Base-by-base conservation (phyloP, 2,329 filamentous ascomycete species). In the Diplocarpon mali region DNA sequence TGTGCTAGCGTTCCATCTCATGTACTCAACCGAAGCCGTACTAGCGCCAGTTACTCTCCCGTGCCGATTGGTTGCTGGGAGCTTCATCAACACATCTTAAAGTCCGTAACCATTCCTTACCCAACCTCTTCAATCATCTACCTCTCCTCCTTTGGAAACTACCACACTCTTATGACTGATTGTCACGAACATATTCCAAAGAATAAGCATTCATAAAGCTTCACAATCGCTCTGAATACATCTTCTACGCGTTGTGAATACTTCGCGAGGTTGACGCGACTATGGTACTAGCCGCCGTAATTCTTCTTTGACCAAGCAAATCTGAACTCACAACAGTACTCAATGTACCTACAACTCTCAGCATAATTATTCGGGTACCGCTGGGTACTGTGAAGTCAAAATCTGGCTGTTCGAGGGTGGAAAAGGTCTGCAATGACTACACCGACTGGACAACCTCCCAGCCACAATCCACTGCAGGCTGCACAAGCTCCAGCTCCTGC, bases 391-490 rank as follows among this genome's bases (percentile, higher is more conserved):
- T 38, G 44, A 52, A 45, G 44, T 27, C 42, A 46, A 46, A 43
- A 20, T 20, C 41, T 14, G 31, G 38, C 38, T 47, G 47, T 44
- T 47, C 56, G 52, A 51, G 40, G 45, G 45, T 52, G 49, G 50
- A 15, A 24, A 40, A 37, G 45, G 41, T 46, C 35, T 53, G 43
- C 45, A 50, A 60, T 61, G 59, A 58, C 59, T 35, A 55, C 58
- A 43, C 52, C 56, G 35, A 49, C 51, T 42, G 51, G 44, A 16
- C 44, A 47, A 35, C 37, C 46, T 36, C 42, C 47, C 40, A 40
- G 44, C 30, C 20, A 40, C 28, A 38, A 42, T 34, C 50, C 53
- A 41, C 53, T 46, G 47, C 47, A 49, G 24, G 48, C 46, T 37
- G 35, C 39, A 37, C 35, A 44, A 34, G 27, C 48, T 41, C 57